Base-by-base conservation (phyloP, 2,329 filamentous ascomycete species). In the Phaeomoniella chlamydospora region DNA sequence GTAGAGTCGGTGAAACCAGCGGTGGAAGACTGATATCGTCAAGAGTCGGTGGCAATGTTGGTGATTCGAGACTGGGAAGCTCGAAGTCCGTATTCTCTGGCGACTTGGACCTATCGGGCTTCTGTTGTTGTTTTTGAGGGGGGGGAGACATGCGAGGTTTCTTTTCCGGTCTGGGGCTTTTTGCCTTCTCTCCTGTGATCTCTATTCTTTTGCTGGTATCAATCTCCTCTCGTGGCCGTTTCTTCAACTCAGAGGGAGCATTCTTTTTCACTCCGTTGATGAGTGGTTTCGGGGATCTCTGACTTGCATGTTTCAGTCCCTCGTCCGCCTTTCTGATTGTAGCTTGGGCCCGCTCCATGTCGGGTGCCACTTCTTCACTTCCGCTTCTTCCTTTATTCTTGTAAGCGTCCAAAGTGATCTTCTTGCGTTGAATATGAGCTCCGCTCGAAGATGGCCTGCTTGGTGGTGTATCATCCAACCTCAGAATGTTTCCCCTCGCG, bases 361-460 rank as follows among this genome's bases (percentile, higher is more conserved):
- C 22, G 22, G n/a, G 6, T 6, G 22, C n/a, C 9, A 26, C 22
- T 26, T 26, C 22, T 26, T 26, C 22, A n/a, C n/a, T 40, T n/a
- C 22, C 22, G 6, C 50, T 57, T 37, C 54, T 61, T 41, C 56
- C 64, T 49, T 72, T 72, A 41, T 64, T 70, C 53, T 72, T 75
- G 53, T 77, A 78, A 29, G 70, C 72, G 30, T 64, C 69, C 36
- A 77, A 52, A 37, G 61, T 74, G 41, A 77, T 75, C 52, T 74
- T 77, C 58, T 74, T 77, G 56, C 71, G 75, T 15, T 51, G 42
- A 14, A 9, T 34, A 18, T 17, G 13, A 17, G 32, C 14, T 4
- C 14, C 18, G 16, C 32, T 18, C 18, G 16, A 17, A 4, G 14
- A 9, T 12, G 11, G 11, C 6, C 32, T 18, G 9, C 5, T 12